Evolutionary conservation across 2,329 filamentous ascomycete genomes (phyloP).

Genomic region (Ceratocystis lukuohia): DNA sequence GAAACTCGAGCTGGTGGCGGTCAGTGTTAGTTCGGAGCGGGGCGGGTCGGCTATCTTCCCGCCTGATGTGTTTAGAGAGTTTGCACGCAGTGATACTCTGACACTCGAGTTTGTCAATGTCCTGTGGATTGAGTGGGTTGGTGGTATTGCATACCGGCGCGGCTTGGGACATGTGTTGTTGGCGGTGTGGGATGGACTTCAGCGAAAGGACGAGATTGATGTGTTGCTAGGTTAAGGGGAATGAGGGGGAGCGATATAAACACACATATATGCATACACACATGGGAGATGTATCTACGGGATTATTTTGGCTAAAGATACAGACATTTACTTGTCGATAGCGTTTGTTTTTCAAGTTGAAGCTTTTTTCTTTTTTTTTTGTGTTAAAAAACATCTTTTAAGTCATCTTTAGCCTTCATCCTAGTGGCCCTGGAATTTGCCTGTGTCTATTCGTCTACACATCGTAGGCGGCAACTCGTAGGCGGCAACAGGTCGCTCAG

Average conservation of each 20-base stretch:
- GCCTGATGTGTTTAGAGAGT: conserved; percentile 30
- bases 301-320: not conserved
- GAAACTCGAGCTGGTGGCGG: conserved; percentile 33
- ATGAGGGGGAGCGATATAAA: not conserved
- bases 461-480: too few species aligned
- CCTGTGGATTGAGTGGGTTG: conserved; percentile 35
- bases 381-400: not conserved
- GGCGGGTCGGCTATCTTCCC: conserved; percentile 31
- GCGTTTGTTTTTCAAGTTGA: not conserved
- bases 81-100: conserved; percentile 29
- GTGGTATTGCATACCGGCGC: conserved; percentile 30
- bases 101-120: conserved; percentile 35
- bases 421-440: too few species aligned
- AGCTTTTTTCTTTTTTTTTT: not conserved
- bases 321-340: not conserved
- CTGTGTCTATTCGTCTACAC: too few species aligned
- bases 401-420: not conserved
- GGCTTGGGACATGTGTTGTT: conserved; percentile 33
- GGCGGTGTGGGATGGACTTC: conserved; percentile 31
- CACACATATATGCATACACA: not conserved
- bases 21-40: conserved; percentile 32
- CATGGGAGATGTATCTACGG: not conserved
- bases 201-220: conserved; percentile 29
- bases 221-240: conserved; percentile 30
- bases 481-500: too few species aligned